phyloP scores from a whole-genome alignment of 768 basidiomycete species.

The Boletales sp. region DNA sequence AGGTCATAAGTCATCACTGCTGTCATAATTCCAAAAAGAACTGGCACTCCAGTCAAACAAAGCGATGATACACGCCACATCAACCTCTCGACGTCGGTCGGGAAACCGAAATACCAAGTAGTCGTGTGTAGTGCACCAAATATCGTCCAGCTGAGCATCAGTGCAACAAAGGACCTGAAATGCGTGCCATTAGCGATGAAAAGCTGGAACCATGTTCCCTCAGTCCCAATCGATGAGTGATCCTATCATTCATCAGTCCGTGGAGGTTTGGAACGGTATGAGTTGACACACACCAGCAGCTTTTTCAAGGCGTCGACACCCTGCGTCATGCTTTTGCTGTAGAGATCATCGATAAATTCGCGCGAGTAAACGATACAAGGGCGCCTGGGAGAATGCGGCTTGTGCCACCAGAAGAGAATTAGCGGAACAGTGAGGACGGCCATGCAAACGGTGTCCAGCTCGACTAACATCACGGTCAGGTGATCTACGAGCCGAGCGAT shows the following conservation, averaged over 20 bases:
- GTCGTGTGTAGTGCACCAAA: not conserved
- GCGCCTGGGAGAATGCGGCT: not conserved
- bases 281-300: not conserved
- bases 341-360: not conserved
- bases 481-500: not conserved
- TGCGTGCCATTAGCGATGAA: not conserved
- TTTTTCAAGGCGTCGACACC: not conserved
- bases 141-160: not conserved
- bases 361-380: not conserved
- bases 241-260: not conserved
- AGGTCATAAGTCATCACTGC: not conserved
- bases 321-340: not conserved
- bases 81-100: not conserved
- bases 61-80: conserved; percentile 1
- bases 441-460: conserved; percentile 3
- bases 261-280: no score
- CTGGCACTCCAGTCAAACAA: not conserved
- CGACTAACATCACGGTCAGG: not conserved
- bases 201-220: not conserved
- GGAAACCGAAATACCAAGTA: conserved; percentile 1
- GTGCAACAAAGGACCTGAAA: not conserved
- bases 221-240: not conserved
- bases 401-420: not conserved
- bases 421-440: not conserved
- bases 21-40: not conserved